Base-by-base conservation (phyloP, 192 early-diverging fungal genomes). In the Coemansia sp. region DNA sequence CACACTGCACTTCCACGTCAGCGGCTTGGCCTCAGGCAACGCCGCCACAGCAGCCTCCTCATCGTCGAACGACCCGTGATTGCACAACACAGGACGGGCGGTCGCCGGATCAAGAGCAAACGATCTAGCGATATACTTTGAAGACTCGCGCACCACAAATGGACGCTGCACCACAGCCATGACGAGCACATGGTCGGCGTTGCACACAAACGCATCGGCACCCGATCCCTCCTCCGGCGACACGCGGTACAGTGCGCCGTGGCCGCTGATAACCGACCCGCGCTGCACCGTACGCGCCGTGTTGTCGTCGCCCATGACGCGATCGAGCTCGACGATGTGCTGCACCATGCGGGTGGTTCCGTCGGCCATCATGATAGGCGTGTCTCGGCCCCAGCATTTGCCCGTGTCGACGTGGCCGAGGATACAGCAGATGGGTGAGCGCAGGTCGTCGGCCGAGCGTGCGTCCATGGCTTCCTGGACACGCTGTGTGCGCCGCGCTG, bases 331-430 rank as follows among this genome's bases (percentile, higher is more conserved):
- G 11, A 40, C 23, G 24, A 83, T 62, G 45, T 66, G 62, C 61
- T 83, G 80, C 22, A 83, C 82, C 45, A 40, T 59, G 44, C 70
- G 69, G 1, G 38, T 49, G 0, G 69, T 41, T 11, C 82, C 82
- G 51, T 80, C 77, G 22, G 44, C 51, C 82, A 83, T 83, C 39
- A 80, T 19, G 11, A 83, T 69, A 1, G 67, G 64, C n/a, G 82
- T 83, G 52, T 80, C 66, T 9, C 50, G 55, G 21, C 67, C 73
- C 63, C 71, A 82, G 59, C 72, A 79, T 63, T 85, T 87, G 63
- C 90, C 93, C 8, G 94, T 94, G 74, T 99, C 97, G 64, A 99
- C 97, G 82, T 99, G 97, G 30, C 97, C 97, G 50, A 99, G 75
- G 82, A 99, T 96, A 82, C 90, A 92, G 80, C 91, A 93, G 81